Conservation (phyloP, 371 early-diverging fungal species). For the Syncephalastrum monosporum region DNA sequence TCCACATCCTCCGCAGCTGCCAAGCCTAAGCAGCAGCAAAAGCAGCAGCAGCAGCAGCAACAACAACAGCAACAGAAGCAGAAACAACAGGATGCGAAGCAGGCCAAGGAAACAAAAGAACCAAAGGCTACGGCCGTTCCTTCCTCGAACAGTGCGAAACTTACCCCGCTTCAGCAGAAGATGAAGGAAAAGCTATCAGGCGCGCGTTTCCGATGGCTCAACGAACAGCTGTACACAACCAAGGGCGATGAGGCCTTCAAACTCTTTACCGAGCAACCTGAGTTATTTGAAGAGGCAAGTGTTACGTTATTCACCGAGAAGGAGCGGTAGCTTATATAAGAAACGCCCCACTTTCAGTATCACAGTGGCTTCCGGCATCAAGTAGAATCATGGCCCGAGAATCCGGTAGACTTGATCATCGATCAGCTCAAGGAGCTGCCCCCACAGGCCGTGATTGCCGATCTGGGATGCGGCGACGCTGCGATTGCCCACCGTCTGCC, state of each 20-base stretch:
- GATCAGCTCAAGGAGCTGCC: constrained; percentile 58
- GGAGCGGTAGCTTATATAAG: background rate
- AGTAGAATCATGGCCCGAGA: constrained; percentile 94
- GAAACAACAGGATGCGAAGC: background rate
- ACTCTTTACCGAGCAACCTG: constrained; percentile 82
- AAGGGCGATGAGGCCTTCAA: constrained; percentile 71
- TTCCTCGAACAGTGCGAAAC: constrained; percentile 20
- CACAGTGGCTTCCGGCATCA: constrained; percentile 96
- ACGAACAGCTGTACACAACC: constrained; percentile 93
- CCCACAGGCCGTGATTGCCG: constrained; percentile 75
- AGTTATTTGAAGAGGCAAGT: constrained; percentile 83
- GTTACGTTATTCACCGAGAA: background rate
- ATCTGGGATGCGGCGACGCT: constrained; percentile 99
- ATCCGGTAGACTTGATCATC: constrained; percentile 93
- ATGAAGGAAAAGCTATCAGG: constrained; percentile 87
- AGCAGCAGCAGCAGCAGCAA: background rate
- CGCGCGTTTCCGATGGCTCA: constrained; percentile 92
- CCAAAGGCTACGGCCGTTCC: background rate
- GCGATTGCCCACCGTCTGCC: constrained; percentile 78
- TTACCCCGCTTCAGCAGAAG: constrained; percentile 74
- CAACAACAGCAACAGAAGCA: background rate
- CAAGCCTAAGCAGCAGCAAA: background rate
- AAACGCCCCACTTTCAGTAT: constrained; percentile 55
- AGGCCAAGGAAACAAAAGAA: constrained; percentile 3
- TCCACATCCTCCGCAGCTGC: background rate